Evolutionary conservation across 306 rosid species (phyloP).

Genomic region (Phaseolus lunatus): DNA sequence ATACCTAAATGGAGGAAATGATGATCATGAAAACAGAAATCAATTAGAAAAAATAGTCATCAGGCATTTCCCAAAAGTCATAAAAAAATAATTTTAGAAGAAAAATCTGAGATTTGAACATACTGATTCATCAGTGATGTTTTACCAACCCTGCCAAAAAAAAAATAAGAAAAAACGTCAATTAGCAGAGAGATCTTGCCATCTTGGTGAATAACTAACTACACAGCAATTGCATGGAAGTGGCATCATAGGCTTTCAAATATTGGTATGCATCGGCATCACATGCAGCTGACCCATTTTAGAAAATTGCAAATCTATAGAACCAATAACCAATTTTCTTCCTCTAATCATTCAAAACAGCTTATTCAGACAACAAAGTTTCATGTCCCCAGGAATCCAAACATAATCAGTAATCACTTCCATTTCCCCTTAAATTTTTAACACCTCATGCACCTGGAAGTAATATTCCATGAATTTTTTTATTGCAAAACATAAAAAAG

Average conservation of each 20-base stretch:
- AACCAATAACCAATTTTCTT: constrained; percentile 7
- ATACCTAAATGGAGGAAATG: constrained; percentile 62
- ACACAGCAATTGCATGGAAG: constrained; percentile 18
- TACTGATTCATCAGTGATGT: constrained; percentile 99
- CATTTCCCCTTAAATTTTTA: background rate
- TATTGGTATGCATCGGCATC: constrained; percentile 18
- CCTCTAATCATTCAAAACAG: background rate
- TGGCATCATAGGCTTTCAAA: constrained; percentile 12
- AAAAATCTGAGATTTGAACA: constrained; percentile 43
- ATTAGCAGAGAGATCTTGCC: constrained; percentile 19
- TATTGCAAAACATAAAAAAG: constrained; percentile 34
- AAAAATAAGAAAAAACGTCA: constrained; percentile 24
- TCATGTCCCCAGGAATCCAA: constrained; percentile 6
- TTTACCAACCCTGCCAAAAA: constrained; percentile 93
- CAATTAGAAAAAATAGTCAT: constrained; percentile 2
- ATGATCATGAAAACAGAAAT: constrained; percentile 32
- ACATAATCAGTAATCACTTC: constrained; percentile 26
- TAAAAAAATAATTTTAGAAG: background rate
- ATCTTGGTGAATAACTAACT: constrained; percentile 22
- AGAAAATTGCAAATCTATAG: constrained; percentile 20
- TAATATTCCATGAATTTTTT: background rate
- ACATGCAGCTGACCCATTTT: background rate
- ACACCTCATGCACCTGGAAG: background rate
- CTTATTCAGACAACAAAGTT: background rate
- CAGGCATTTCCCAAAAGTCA: background rate